Evolutionary conservation across 2,329 filamentous ascomycete species (phyloP), one percentile per base, ranked within the genome.

Genomic region (Diaporthe ampelina): DNA sequence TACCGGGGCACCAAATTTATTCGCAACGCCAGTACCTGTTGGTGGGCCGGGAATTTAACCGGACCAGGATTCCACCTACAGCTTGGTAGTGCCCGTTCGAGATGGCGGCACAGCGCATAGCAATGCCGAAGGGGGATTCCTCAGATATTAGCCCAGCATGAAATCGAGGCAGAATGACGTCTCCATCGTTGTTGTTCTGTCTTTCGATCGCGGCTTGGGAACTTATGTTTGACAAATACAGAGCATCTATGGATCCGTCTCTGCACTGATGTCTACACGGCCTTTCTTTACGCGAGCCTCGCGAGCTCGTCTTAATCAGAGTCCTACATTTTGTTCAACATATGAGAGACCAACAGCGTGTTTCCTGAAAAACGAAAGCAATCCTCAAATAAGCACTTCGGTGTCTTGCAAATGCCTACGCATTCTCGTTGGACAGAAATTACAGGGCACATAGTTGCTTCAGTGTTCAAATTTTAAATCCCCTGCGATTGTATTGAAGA

Each of bases 11-110:
- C 32, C 11, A 68, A 68, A 68, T 68, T 21, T 68, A 68, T 68
- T 54, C 48, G 63, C 63, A 68, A 68, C 63, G 6, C 48, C 63
- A 54, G 63, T 13, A 35, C 29, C 9, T 40, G 40, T 21, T 26
- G 40, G 63, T 68, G 63, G 63, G 32, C n/a, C 63, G 17, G 48
- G 50, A 40, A 68, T 68, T 68, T 68, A 68, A 6, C 63, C 63
- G 48, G 63, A 40, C 32, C 32, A 35, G 32, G 9, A 54, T 54
- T 68, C 48, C 48, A 68, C 40, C 50, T 35, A 40, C 32, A 21
- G 3, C 32, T 40, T 40, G 48, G n/a, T n/a, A 68, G 13, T 9
- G 45, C 63, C 21, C 48, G 15, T 68, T 21, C 6, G 4, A 68
- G 63, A 40, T 40, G 48, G 48, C 63, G 48, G 63, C 63, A 68